Percentiles rank a stretch among this genome's conserved stretches.
These are phyloP conservation scores for Cephalotrichum gorgonifer DNA, from an alignment of 2,329 filamentous ascomycete species.

Conservation along the genomic window DNA sequence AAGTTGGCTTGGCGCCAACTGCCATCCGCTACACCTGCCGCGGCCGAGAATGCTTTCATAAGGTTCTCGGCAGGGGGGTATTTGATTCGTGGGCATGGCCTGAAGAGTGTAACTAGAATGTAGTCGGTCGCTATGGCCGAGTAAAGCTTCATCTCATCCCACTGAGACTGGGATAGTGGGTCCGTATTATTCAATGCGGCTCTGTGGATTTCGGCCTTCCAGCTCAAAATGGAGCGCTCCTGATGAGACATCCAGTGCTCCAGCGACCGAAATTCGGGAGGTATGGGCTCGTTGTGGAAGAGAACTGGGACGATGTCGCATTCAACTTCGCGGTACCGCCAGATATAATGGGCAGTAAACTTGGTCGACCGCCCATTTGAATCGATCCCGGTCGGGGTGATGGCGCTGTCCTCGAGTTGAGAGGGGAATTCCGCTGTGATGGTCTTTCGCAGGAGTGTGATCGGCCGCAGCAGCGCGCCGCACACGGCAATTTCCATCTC, in stretches of 20 bases:
- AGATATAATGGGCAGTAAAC: not conserved
- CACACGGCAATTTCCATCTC: conserved; percentile 1
- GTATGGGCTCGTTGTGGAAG: not conserved
- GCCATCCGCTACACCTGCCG: not conserved
- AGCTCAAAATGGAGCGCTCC: not conserved
- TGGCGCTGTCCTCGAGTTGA: not conserved
- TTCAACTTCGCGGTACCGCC: not conserved
- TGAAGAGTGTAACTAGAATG: not conserved
- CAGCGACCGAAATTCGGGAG: not conserved
- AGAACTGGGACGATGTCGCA: not conserved
- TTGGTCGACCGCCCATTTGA: not conserved
- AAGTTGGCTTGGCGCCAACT: not conserved
- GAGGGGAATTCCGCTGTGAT: not conserved
- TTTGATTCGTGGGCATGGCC: not conserved
- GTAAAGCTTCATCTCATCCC: conserved; percentile 3
- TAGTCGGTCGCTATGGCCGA: not conserved
- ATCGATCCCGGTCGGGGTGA: not conserved
- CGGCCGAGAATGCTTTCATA: not conserved
- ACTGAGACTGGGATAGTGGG: not conserved
- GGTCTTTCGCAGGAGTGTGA: not conserved
- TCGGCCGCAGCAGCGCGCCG: not conserved
- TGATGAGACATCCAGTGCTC: not conserved
- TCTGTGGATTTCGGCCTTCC: not conserved
- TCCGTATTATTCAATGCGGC: not conserved
- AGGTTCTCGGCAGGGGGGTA: not conserved